phyloP scores from a whole-genome alignment of 345 rosid genomes.

The Eucalyptus victrix region DNA sequence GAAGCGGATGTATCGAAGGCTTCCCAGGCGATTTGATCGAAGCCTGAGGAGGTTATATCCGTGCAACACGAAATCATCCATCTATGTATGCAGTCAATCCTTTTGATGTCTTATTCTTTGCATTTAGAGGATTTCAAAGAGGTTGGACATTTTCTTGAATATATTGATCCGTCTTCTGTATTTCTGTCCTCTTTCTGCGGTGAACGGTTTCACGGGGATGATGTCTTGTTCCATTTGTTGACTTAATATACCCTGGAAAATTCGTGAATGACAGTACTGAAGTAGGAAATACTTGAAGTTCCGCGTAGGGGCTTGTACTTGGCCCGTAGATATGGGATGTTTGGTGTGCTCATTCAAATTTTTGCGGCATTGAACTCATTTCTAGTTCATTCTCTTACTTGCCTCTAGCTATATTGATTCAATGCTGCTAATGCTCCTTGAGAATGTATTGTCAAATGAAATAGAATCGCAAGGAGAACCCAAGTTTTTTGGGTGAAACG shows the following conservation, averaged over 20 bases:
- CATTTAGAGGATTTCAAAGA: background rate
- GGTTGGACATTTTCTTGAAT: background rate
- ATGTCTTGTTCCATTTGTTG: background rate
- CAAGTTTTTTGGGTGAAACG: background rate
- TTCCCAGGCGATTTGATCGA: background rate
- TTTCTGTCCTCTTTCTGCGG: background rate
- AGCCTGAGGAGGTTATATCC: background rate
- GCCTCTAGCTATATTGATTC: background rate
- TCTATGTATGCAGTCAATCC: background rate
- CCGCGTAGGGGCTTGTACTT: background rate
- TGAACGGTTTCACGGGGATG: background rate
- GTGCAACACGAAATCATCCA: background rate
- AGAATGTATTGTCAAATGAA: background rate
- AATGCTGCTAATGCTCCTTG: background rate
- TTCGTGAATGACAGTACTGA: background rate
- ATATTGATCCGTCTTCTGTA: no score
- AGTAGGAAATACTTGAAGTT: background rate
- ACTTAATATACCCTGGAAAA: background rate
- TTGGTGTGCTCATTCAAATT: background rate
- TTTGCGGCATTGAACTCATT: background rate
- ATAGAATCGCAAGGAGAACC: background rate
- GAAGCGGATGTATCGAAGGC: background rate
- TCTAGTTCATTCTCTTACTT: background rate
- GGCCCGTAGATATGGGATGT: background rate
- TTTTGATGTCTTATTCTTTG: background rate